Percentiles rank a stretch among this genome's conserved stretches.
These are phyloP conservation scores for Lachnellula willkommii DNA, from an alignment of 2,329 filamentous ascomycete species.

Conservation along the genomic window DNA sequence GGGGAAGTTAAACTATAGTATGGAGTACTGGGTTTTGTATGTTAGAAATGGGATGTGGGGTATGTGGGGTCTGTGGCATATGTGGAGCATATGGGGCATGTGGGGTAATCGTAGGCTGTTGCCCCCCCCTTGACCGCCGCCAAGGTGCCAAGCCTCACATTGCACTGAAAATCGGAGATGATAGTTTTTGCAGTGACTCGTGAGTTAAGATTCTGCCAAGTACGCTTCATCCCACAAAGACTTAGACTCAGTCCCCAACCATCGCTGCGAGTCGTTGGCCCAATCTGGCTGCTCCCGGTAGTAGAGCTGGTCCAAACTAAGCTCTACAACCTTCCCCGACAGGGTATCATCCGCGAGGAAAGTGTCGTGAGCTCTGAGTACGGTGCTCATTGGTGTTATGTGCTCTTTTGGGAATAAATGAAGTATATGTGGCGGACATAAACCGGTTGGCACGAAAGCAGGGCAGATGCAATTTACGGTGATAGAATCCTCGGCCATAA, in stretches of 20 bases:
- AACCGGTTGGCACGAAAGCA: conserved; percentile 32
- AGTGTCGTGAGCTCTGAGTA: conserved; percentile 32
- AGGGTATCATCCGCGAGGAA: conserved; percentile 31
- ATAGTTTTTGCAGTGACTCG: too few species aligned
- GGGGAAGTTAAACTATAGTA: too few species aligned
- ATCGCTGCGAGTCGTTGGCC: conserved; percentile 37
- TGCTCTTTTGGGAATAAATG: conserved; percentile 30
- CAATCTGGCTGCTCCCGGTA: conserved; percentile 36
- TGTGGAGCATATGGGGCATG: not conserved
- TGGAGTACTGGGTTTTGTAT: too few species aligned
- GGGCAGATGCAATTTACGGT: conserved; percentile 35
- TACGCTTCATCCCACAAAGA: not conserved
- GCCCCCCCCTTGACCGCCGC: too few species aligned
- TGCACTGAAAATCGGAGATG: too few species aligned
- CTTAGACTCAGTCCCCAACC: conserved; percentile 14
- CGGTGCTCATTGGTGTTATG: conserved; percentile 34
- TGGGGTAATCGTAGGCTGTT: not conserved
- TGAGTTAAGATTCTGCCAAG: not conserved
- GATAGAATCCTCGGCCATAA: conserved; percentile 30
- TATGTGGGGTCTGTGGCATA: not conserved
- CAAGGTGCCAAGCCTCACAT: too few species aligned
- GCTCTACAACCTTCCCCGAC: conserved; percentile 38
- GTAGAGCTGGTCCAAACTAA: conserved; percentile 36
- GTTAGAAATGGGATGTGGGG: too few species aligned
- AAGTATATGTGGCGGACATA: conserved; percentile 28